Base-by-base conservation (phyloP, 805 yeast species). In the Candida krabiensis region DNA sequence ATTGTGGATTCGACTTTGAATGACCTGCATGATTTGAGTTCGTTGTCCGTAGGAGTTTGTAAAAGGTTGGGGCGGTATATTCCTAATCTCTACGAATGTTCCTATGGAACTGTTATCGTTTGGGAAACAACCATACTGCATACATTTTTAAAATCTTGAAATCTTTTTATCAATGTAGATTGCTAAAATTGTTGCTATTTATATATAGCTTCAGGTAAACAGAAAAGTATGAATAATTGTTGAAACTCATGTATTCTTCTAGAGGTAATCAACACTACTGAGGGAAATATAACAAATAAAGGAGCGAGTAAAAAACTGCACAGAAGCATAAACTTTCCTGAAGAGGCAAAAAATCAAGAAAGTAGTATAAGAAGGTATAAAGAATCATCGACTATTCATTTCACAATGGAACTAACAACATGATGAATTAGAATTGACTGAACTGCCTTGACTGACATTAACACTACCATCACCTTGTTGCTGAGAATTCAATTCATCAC, bases 61-160 rank as follows among this genome's bases (percentile, higher is more conserved):
- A 29, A 28, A 17, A 30, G n/a, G 64, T 64, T 75, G 82, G 69
- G 72, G 95, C 96, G 79, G 91, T 95, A 91, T 91, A 91, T 91
- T 91, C 98, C 98, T 91, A 85, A 76, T 88, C 96, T 80, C 91
- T 90, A 83, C 95, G 96, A 75, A 85, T 86, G 83, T 80, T 85
- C 57, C 49, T 54, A 44, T 73, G 77, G 72, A 93, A 80, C 95
- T 80, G 74, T 91, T 79, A 82, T 83, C 96, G 93, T 80, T 87
- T 86, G 96, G 91, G 98, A 89, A 86, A 86, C 64, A 90, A 90
- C 98, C 98, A 90, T 91, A 95, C 88, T 81, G 97, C 95, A 71
- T 64, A 91, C 97, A 91, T 81, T 55, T 61, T 30, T 15, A 23
- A n/a, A n/a, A n/a, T n/a, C n/a, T n/a, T n/a, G n/a, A n/a, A n/a